Percentiles rank a stretch among this genome's conserved stretches.
These are phyloP conservation scores for Cladosporium colombiae DNA, from an alignment of 2,329 filamentous ascomycete genomes.

Conservation along the genomic window DNA sequence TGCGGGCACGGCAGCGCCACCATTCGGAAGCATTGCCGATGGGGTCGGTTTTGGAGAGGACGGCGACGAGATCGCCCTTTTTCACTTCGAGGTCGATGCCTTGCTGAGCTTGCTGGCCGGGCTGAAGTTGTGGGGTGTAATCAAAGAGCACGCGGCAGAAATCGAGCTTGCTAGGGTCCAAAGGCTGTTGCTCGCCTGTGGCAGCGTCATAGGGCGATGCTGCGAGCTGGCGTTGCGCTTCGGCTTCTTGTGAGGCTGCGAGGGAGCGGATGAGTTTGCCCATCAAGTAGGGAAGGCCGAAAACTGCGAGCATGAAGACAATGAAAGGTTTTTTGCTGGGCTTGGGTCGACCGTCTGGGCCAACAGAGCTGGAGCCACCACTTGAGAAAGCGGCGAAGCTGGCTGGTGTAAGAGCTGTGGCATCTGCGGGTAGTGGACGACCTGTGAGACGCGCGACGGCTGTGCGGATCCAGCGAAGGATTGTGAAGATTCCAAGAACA, in stretches of 20 bases:
- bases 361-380: conserved; percentile 55
- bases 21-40: conserved; percentile 90
- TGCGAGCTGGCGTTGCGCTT: conserved; percentile 64
- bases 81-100: conserved; percentile 88
- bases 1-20: conserved; percentile 92
- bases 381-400: conserved; percentile 90
- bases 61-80: conserved; percentile 93
- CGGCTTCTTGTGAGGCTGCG: conserved; percentile 80
- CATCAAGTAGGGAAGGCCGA: conserved; percentile 96
- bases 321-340: conserved; percentile 94
- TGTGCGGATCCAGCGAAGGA: conserved; percentile 93
- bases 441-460: conserved; percentile 90
- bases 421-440: conserved; percentile 83
- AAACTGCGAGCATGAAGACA: conserved; percentile 92
- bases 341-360: conserved; percentile 67
- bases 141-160: conserved; percentile 96
- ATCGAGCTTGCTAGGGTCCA: conserved; percentile 89
- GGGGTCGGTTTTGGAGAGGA: conserved; percentile 88
- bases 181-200: conserved; percentile 48
- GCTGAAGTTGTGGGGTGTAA: conserved; percentile 75
- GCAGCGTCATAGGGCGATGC: conserved; percentile 49
- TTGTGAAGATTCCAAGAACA: conserved; percentile 89
- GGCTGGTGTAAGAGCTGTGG: conserved; percentile 81
- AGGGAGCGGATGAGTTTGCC: conserved; percentile 88
- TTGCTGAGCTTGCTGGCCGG: conserved; percentile 45